Percentiles rank a stretch among this genome's conserved stretches.
Evolutionary conservation across 2,329 filamentous ascomycete genomes (phyloP).

Genomic region (Colletotrichum sojae): DNA sequence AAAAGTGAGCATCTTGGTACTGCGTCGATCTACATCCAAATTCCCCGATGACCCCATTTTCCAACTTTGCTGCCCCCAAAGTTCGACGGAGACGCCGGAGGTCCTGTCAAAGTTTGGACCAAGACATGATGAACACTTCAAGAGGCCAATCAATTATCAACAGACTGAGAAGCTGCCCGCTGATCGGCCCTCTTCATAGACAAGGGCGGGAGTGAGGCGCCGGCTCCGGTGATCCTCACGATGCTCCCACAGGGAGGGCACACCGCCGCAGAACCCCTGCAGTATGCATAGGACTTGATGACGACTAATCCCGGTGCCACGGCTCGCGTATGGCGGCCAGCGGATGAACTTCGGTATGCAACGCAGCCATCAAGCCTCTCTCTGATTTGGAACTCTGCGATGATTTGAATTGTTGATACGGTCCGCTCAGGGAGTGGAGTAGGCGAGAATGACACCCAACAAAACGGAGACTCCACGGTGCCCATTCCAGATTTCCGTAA

Average conservation of each 20-base stretch:
- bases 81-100: slow-evolving; percentile 14
- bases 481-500: background rate
- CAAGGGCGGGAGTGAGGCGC: slow-evolving; percentile 11
- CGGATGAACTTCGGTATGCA: too few relatives aligned
- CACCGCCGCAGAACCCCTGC: slow-evolving; percentile 20
- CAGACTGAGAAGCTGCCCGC: slow-evolving; percentile 2
- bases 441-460: slow-evolving; percentile 2
- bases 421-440: background rate
- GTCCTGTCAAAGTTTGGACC: background rate
- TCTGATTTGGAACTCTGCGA: background rate
- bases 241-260: background rate
- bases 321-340: background rate
- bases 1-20: slow-evolving; percentile 15
- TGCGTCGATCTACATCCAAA: slow-evolving; percentile 28
- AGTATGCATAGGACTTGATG: background rate
- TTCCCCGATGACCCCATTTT: slow-evolving; percentile 25
- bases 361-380: too few relatives aligned
- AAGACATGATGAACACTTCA: background rate
- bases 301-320: background rate
- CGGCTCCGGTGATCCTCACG: slow-evolving; percentile 4
- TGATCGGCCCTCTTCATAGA: slow-evolving; percentile 6
- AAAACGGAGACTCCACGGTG: background rate
- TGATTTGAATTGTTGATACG: background rate
- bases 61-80: background rate
- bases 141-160: background rate